phyloP scores from a whole-genome alignment of 305 asterid species.

The Fraxinus sp. region DNA sequence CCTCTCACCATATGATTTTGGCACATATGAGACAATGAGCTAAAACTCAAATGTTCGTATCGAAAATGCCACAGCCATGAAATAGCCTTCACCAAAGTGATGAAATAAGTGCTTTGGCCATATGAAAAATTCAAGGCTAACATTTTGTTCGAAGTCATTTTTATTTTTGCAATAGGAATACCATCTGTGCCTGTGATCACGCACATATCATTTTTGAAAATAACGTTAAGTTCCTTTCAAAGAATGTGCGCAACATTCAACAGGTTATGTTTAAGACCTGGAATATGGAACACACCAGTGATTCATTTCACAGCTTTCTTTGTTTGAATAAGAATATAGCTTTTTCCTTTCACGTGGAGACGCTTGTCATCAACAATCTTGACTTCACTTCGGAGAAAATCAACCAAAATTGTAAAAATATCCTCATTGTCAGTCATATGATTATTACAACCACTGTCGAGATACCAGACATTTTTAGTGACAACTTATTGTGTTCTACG shows the following conservation, averaged over 20 bases:
- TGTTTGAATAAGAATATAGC: not conserved
- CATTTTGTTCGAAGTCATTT: not conserved
- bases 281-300: not conserved
- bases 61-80: too few relatives aligned
- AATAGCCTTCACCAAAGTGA: too few relatives aligned
- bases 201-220: not conserved
- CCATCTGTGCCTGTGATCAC: not conserved
- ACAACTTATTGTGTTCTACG: too few relatives aligned
- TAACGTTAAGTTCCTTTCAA: too few relatives aligned
- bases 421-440: too few relatives aligned
- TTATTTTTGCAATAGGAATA: not conserved
- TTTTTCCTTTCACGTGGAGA: not conserved
- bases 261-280: not conserved
- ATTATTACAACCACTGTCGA: too few relatives aligned
- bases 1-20: too few relatives aligned
- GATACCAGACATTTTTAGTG: too few relatives aligned
- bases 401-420: too few relatives aligned
- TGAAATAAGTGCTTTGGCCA: not conserved
- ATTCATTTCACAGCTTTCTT: not conserved
- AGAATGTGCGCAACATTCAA: not conserved
- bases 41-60: too few relatives aligned
- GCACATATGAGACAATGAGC: too few relatives aligned
- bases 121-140: not conserved
- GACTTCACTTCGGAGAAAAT: too few relatives aligned
- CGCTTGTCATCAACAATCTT: not conserved